phyloP scores from a whole-genome alignment of 331 rosid genomes.

The Phaseolus coccineus region DNA sequence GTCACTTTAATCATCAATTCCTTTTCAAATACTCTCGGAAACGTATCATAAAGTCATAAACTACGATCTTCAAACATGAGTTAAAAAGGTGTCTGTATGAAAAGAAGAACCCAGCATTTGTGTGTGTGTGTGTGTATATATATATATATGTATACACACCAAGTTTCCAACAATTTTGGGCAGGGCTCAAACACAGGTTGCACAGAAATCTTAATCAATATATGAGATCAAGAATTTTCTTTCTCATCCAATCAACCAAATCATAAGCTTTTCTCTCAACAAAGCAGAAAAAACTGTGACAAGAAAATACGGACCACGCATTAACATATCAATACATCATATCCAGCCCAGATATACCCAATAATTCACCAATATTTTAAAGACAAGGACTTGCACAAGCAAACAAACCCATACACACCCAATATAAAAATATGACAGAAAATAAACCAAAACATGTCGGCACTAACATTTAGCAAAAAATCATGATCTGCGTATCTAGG shows the following conservation, averaged over 20 bases:
- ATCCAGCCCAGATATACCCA: not conserved
- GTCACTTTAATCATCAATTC: not conserved
- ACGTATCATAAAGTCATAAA: not conserved
- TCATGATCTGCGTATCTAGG: not conserved
- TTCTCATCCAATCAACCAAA: conserved; percentile 29
- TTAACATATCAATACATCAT: not conserved
- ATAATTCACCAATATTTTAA: not conserved
- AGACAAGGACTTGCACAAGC: not conserved
- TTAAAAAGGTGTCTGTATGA: not conserved
- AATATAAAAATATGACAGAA: not conserved
- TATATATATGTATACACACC: not conserved
- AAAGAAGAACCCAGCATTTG: conserved; percentile 21
- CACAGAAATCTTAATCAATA: not conserved
- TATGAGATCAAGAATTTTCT: not conserved
- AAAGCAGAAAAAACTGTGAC: not conserved
- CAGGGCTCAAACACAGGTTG: not conserved
- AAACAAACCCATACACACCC: not conserved
- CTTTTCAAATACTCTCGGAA: conserved; percentile 24
- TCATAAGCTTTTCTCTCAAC: not conserved
- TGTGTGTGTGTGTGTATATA: no score
- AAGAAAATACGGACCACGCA: not conserved
- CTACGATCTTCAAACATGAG: not conserved
- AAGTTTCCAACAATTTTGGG: not conserved
- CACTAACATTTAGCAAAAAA: not conserved
- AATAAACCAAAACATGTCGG: not conserved